Base-by-base conservation (phyloP, 768 basidiomycete genomes). In the Rhizopogon salebrosus region DNA sequence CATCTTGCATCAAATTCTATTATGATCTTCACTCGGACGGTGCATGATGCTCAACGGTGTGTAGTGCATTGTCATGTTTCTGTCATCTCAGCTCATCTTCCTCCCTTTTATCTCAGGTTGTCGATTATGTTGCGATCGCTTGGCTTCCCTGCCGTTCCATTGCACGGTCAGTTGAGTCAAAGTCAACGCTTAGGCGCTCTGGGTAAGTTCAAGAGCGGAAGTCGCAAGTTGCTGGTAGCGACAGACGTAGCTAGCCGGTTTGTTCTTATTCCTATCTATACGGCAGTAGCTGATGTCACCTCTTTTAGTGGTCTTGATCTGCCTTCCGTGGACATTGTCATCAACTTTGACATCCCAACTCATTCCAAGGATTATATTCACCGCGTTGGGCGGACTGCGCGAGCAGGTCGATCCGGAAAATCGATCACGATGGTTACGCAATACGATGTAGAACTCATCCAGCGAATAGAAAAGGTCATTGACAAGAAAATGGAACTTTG, bases 351-450 rank as follows among this genome's bases (percentile, higher is more conserved):
- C 68, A 88, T 98, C 57, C 97, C 97, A 1, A 92, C 92, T 1
- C 92, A 98, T 67, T 98, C 95, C 14, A 98, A 99, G 74, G 97
- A 98, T 68, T 99, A 99, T 70, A 97, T 99, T 46, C 97, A 99
- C 66, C 85, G 97, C 40, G 97, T 99, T 9, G 97, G 97, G 36
- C 84, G 97, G 52, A 99, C 97, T 29, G 97, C 97, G 6, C 88
- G 97, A 64, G 97, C 97, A 3, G 97, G 97, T n/a, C 83, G 97
- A 39, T 84, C 93, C 1, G 97, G 97, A 40, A 98, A 98, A 73
- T 87, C 92, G 1, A 89, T 99, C 62, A 97, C 95, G n/a, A 80
- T 99, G 38, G 94, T 98, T 22, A 92, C 95, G 5, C 97, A 99
- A 70, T 99, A 98, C 69, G 97, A 99, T 60, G 93, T 99, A 51